Conservation (phyloP, 352 stramenopile genomes). For the Aphanomyces cochlioides region DNA sequence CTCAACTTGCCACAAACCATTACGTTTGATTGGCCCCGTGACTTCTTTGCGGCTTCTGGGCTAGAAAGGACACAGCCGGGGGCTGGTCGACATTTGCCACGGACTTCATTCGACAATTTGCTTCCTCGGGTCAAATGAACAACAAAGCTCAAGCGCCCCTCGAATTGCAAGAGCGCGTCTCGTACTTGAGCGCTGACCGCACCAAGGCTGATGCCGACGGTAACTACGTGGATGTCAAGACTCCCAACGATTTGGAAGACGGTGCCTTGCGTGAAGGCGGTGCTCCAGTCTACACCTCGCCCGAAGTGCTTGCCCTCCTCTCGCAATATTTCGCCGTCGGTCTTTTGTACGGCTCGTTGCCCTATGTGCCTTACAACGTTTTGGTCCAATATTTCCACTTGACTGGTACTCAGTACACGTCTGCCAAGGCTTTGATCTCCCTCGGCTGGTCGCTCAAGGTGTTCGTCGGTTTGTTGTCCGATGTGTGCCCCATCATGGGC, state of each 20-base stretch:
- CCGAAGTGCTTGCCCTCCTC: slow-evolving; percentile 42
- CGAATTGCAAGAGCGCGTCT: slow-evolving; percentile 21
- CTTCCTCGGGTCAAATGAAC: too few relatives aligned
- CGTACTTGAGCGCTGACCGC: slow-evolving; percentile 15
- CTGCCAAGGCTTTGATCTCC: slow-evolving; percentile 41
- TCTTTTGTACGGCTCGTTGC: slow-evolving; percentile 44
- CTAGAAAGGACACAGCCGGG: too few relatives aligned
- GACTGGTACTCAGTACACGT: slow-evolving; percentile 43
- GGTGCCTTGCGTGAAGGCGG: slow-evolving; percentile 47
- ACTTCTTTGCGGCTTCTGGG: too few relatives aligned
- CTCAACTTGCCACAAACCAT: too few relatives aligned
- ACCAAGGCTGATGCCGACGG: not conserved
- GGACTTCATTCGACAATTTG: too few relatives aligned
- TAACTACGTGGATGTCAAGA: slow-evolving; percentile 24
- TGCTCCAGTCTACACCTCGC: slow-evolving; percentile 36
- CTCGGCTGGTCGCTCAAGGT: slow-evolving; percentile 57
- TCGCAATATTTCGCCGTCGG: slow-evolving; percentile 48
- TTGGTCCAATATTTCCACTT: slow-evolving; percentile 51
- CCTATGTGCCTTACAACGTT: slow-evolving; percentile 44
- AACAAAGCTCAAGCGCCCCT: too few relatives aligned
- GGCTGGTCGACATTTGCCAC: too few relatives aligned
- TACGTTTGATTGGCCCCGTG: too few relatives aligned
- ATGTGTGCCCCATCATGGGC: slow-evolving; percentile 46
- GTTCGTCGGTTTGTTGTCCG: slow-evolving; percentile 49
- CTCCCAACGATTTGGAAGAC: slow-evolving; percentile 34